Conservation (phyloP, 495 filamentous ascomycete genomes). For the Tuber aestivum region DNA sequence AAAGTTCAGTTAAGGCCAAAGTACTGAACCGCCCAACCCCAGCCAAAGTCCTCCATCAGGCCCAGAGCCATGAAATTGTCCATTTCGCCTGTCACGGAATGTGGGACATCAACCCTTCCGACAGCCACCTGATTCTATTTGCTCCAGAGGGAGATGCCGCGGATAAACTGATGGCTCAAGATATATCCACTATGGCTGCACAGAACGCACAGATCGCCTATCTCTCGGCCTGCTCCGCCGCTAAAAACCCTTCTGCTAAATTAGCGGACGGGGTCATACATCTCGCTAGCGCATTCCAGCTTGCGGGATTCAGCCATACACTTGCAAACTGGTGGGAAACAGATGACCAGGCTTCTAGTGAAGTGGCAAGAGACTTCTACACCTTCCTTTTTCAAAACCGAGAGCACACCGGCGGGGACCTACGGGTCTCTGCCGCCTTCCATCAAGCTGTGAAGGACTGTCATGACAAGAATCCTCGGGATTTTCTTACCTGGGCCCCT, state of each 20-base stretch:
- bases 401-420: background rate
- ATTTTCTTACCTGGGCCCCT: no score
- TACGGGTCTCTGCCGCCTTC: constrained; percentile 10
- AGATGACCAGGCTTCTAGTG: no score
- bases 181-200: constrained; percentile 1
- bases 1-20: no score
- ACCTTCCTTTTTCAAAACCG: background rate
- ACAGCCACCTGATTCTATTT: constrained; percentile 30
- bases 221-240: constrained; percentile 45
- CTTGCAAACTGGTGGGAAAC: no score
- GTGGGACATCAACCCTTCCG: constrained; percentile 19
- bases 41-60: background rate
- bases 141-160: background rate
- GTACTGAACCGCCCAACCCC: background rate
- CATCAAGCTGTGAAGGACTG: constrained; percentile 19
- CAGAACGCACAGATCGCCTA: constrained; percentile 19
- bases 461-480: constrained; percentile 1
- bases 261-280: no score
- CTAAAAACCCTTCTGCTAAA: constrained; percentile 9
- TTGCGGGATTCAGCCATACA: no score
- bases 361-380: no score
- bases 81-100: no score
- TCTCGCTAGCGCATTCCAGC: no score
- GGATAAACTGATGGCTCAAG: background rate
- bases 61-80: constrained; percentile 12